phyloP scores from a whole-genome alignment of 305 asterid species.

The Nicotiana rustica region DNA sequence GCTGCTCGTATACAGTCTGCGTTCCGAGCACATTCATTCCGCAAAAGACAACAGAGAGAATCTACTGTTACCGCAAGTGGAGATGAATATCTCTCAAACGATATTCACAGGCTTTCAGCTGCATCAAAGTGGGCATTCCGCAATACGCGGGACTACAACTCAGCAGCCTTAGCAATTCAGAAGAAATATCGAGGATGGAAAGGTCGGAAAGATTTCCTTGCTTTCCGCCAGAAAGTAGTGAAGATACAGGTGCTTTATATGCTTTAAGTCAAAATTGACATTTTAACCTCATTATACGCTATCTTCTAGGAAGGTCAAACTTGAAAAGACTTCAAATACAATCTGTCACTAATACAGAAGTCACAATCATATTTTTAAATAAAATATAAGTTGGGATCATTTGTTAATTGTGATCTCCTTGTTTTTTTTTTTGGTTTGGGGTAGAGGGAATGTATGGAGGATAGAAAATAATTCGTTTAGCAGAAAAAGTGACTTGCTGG shows the following conservation, averaged over 20 bases:
- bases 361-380: conserved; percentile 14
- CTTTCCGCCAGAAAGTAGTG: conserved; percentile 93
- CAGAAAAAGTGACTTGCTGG: conserved; percentile 29
- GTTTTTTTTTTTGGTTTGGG: not conserved
- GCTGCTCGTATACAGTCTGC: conserved; percentile 99
- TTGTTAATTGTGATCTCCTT: not conserved
- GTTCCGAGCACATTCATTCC: conserved; percentile 97
- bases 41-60: conserved; percentile 71
- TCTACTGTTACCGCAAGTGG: conserved; percentile 44
- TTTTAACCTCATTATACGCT: not conserved
- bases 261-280: conserved; percentile 28
- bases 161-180: conserved; percentile 92
- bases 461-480: not conserved
- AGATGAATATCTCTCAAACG: conserved; percentile 62
- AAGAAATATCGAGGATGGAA: conserved; percentile 94
- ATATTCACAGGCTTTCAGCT: conserved; percentile 66
- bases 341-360: conserved; percentile 17
- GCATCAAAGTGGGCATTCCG: conserved; percentile 72
- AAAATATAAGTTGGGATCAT: not conserved
- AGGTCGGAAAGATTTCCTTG: conserved; percentile 83
- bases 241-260: conserved; percentile 81
- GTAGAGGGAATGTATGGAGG: conserved; percentile 11
- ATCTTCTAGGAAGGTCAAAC: not conserved
- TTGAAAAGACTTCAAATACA: conserved; percentile 12
- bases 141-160: conserved; percentile 61